A percentile compares a stretch with the other conserved stretches of the same genome.
Evolutionary conservation across 2,329 filamentous ascomycete species (phyloP).

Genomic region (Beauveria sp.): DNA sequence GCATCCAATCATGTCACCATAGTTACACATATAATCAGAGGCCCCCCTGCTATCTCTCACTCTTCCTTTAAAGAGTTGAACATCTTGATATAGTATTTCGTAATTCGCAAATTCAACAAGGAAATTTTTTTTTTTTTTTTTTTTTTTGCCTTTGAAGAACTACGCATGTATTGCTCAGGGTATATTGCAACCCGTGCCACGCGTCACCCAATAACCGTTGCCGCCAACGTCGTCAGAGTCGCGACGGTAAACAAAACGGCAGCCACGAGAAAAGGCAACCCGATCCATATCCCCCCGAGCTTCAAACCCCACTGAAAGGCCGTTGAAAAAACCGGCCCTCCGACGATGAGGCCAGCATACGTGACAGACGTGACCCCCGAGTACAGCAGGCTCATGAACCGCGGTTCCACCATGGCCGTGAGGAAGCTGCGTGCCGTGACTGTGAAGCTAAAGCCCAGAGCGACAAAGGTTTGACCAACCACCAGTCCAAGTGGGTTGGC

Average conservation of each 20-base stretch:
- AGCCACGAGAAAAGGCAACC: background rate
- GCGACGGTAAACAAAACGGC: background rate
- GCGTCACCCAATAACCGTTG: too few species aligned
- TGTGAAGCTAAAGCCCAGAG: constrained; percentile 12
- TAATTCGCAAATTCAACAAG: too few species aligned
- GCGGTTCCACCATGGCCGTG: constrained; percentile 12
- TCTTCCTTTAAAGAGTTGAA: too few species aligned
- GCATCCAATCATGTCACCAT: too few species aligned
- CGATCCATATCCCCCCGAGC: background rate
- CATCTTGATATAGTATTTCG: too few species aligned
- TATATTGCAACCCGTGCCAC: too few species aligned
- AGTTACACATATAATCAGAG: too few species aligned
- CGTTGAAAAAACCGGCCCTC: constrained; percentile 8
- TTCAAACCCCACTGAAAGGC: constrained; percentile 11
- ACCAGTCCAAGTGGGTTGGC: constrained; percentile 6
- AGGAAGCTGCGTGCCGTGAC: constrained; percentile 14
- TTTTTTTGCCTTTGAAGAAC: too few species aligned
- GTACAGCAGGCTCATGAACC: constrained; percentile 13
- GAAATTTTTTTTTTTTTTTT: too few species aligned
- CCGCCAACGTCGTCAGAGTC: background rate
- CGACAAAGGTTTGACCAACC: constrained; percentile 8
- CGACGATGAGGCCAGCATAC: constrained; percentile 8
- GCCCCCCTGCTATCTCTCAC: too few species aligned
- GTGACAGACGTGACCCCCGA: constrained; percentile 13
- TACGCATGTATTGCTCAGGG: too few species aligned